Conservation (phyloP, 2,329 filamentous ascomycete genomes). For the Colletotrichum sp. region DNA sequence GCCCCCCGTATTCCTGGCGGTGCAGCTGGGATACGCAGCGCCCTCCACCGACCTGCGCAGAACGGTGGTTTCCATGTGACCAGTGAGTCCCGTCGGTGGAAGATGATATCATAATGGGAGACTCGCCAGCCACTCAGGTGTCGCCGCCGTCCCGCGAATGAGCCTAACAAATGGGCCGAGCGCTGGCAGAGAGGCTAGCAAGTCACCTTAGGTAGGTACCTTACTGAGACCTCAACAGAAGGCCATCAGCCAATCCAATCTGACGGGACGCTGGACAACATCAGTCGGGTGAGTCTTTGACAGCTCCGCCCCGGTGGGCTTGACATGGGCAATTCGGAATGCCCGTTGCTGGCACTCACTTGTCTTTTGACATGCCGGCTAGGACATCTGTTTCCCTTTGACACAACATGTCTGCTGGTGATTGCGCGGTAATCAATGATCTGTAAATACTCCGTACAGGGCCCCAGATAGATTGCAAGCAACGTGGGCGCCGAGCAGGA, state of each 20-base stretch:
- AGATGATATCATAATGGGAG: conserved; percentile 11
- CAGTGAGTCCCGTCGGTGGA: neutral
- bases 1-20: neutral
- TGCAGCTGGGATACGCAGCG: neutral
- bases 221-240: neutral
- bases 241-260: neutral
- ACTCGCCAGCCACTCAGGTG: neutral
- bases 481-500: neutral
- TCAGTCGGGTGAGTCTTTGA: neutral
- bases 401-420: neutral
- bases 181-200: neutral
- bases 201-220: neutral
- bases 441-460: neutral
- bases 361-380: neutral
- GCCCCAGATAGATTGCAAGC: neutral
- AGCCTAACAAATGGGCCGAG: neutral
- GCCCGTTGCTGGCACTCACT: neutral
- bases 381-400: neutral
- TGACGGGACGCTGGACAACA: neutral
- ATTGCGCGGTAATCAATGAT: neutral
- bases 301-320: neutral
- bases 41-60: neutral
- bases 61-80: neutral
- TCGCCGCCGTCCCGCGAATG: neutral
- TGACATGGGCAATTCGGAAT: neutral